Conservation (phyloP, 1,284 basidiomycete genomes). For the Entoloma clypeatum region DNA sequence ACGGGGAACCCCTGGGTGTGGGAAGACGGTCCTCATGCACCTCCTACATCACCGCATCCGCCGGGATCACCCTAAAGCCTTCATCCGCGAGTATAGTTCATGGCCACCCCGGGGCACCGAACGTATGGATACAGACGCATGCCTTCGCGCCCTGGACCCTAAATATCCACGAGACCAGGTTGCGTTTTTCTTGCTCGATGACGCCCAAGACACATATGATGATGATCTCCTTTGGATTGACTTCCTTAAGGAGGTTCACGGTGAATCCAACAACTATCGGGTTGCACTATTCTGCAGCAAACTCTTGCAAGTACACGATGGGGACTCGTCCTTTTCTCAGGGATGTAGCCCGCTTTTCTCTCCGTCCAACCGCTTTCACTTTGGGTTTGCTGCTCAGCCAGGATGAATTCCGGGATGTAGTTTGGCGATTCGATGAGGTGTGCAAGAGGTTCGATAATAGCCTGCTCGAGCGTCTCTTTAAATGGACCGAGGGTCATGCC, state of each 20-base stretch:
- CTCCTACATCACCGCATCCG: conserved; percentile 1
- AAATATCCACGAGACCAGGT: background rate
- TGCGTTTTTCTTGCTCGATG: conserved; percentile 1
- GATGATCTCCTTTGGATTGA: conserved; percentile 8
- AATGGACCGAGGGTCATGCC: conserved; percentile 6
- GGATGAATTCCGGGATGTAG: conserved; percentile 5
- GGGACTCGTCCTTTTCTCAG: background rate
- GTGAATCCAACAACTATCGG: background rate
- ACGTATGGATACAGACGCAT: no score
- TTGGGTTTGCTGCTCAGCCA: conserved; percentile 7
- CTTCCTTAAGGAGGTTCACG: conserved; percentile 7
- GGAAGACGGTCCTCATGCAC: conserved; percentile 3
- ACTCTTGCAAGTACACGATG: conserved; percentile 1
- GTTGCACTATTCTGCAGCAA: conserved; percentile 10
- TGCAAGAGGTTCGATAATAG: background rate
- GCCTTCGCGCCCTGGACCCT: conserved; percentile 2
- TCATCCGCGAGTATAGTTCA: background rate
- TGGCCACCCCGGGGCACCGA: background rate
- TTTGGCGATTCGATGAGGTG: conserved; percentile 1
- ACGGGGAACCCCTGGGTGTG: no score
- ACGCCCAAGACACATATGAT: conserved; percentile 1
- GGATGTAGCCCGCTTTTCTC: conserved; percentile 5
- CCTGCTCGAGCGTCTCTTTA: conserved; percentile 3
- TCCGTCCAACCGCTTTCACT: conserved; percentile 1
- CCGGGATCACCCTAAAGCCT: background rate